Evolutionary conservation across 2,329 filamentous ascomycete species (phyloP).

Genomic region (Hypoxylon rubiginosum): DNA sequence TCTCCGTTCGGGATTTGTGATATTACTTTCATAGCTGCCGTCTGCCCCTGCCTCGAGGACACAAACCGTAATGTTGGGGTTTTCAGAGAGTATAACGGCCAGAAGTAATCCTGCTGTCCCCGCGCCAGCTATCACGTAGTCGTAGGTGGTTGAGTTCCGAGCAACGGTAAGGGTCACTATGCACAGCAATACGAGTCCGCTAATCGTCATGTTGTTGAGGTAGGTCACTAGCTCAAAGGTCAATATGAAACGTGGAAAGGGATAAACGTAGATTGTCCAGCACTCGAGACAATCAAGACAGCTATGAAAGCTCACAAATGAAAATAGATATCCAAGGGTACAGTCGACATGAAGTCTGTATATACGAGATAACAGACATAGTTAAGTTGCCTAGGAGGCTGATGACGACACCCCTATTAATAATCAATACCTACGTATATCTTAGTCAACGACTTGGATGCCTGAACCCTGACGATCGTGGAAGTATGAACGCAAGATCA

Average conservation of each 20-base stretch:
- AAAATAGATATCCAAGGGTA: too few relatives aligned
- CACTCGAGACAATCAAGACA: background rate
- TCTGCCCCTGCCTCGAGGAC: slow-evolving; percentile 18
- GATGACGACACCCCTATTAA: background rate
- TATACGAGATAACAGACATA: too few relatives aligned
- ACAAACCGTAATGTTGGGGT: slow-evolving; percentile 21
- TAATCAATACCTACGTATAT: background rate
- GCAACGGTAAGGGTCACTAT: slow-evolving; percentile 1
- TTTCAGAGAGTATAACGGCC: slow-evolving; percentile 17
- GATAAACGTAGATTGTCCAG: background rate
- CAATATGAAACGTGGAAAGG: background rate
- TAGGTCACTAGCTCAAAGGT: background rate
- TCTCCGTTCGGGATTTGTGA: slow-evolving; percentile 16
- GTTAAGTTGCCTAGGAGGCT: too few relatives aligned
- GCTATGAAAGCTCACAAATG: background rate
- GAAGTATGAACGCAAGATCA: too few relatives aligned
- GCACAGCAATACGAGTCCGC: background rate
- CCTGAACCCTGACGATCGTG: background rate
- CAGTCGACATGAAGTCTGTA: too few relatives aligned
- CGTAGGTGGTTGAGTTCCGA: slow-evolving; percentile 4
- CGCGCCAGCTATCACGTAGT: slow-evolving; percentile 26
- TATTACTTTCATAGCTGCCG: slow-evolving; percentile 13
- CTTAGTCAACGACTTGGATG: slow-evolving; percentile 7
- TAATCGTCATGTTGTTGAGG: background rate
- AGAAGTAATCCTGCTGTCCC: slow-evolving; percentile 18